phyloP scores from a whole-genome alignment of 2,329 filamentous ascomycete species.

The Penicillium sp. region DNA sequence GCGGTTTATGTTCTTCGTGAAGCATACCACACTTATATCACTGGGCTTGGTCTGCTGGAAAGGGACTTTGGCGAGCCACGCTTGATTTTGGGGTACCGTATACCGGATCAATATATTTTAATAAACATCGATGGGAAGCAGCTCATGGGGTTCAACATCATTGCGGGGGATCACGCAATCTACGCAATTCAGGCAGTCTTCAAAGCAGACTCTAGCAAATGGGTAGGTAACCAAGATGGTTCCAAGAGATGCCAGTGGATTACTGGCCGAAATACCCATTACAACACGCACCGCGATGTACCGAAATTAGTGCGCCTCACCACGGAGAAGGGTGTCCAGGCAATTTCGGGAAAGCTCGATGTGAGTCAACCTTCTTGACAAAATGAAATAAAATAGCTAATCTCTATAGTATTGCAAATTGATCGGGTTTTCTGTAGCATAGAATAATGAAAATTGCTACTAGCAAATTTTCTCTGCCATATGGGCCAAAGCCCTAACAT shows the following conservation, averaged over 20 bases:
- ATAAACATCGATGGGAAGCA: slow-evolving; percentile 8
- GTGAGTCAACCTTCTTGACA: slow-evolving; percentile 10
- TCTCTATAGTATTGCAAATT: slow-evolving; percentile 11
- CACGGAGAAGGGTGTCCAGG: slow-evolving; percentile 10
- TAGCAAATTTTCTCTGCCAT: not conserved
- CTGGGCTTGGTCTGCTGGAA: slow-evolving; percentile 13
- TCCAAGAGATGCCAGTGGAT: not conserved
- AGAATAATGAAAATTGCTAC: slow-evolving; percentile 4
- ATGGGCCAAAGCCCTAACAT: not conserved
- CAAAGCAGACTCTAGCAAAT: slow-evolving; percentile 2
- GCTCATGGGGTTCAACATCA: slow-evolving; percentile 12
- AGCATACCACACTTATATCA: slow-evolving; percentile 9
- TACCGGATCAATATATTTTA: slow-evolving; percentile 10
- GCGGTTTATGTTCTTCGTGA: slow-evolving; percentile 11
- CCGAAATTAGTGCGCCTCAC: slow-evolving; percentile 3
- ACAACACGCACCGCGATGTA: not conserved
- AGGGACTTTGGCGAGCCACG: slow-evolving; percentile 1
- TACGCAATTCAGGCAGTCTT: slow-evolving; percentile 13
- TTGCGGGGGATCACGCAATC: slow-evolving; percentile 6
- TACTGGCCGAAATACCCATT: not conserved
- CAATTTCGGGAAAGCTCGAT: slow-evolving; percentile 15
- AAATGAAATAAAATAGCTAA: not conserved
- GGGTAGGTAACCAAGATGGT: slow-evolving; percentile 11
- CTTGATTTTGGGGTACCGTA: slow-evolving; percentile 10
- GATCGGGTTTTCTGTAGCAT: slow-evolving; percentile 15